A percentile compares a stretch with the other conserved stretches of the same genome.
Evolutionary conservation across 768 basidiomycete genomes (phyloP).

Genomic region (Leccinum sublutescens): DNA sequence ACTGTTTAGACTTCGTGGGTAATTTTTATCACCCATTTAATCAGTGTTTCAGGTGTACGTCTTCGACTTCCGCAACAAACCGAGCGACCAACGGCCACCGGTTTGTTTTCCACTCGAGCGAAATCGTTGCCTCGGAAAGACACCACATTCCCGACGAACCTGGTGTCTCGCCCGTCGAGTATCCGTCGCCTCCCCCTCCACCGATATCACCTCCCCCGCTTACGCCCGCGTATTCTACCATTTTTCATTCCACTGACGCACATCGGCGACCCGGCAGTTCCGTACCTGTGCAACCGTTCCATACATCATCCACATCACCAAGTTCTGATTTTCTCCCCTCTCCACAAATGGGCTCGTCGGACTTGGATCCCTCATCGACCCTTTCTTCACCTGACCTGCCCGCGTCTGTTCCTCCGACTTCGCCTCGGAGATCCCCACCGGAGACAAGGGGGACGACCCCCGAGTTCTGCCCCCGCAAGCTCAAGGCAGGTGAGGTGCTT

Average conservation of each 20-base stretch:
- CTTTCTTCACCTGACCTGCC: slow-evolving; percentile 27
- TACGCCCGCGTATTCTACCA: slow-evolving; percentile 29
- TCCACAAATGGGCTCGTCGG: slow-evolving; percentile 24
- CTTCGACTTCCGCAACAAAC: slow-evolving; percentile 62
- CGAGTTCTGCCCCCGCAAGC: slow-evolving; percentile 35
- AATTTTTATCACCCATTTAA: slow-evolving; percentile 9
- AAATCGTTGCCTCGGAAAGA: slow-evolving; percentile 62
- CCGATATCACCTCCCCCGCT: slow-evolving; percentile 34
- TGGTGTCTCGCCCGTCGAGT: slow-evolving; percentile 52
- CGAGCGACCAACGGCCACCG: slow-evolving; percentile 81
- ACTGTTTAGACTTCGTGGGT: slow-evolving; percentile 6
- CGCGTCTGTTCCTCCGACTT: slow-evolving; percentile 17
- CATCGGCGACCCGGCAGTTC: slow-evolving; percentile 10
- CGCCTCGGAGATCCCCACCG: slow-evolving; percentile 24
- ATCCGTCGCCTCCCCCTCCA: slow-evolving; percentile 31
- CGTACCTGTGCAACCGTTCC: slow-evolving; percentile 19
- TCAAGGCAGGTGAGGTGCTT: slow-evolving; percentile 59
- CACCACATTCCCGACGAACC: slow-evolving; percentile 62
- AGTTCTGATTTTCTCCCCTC: slow-evolving; percentile 23
- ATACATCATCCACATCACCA: slow-evolving; percentile 14
- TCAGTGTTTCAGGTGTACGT: slow-evolving; percentile 70
- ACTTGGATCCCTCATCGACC: slow-evolving; percentile 20
- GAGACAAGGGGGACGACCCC: slow-evolving; percentile 12
- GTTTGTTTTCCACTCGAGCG: slow-evolving; percentile 81
- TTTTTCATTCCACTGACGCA: slow-evolving; percentile 22